These are phyloP conservation scores for Gossypium laxum DNA, from an alignment of 441 rosid species.

Conservation along the genomic window DNA sequence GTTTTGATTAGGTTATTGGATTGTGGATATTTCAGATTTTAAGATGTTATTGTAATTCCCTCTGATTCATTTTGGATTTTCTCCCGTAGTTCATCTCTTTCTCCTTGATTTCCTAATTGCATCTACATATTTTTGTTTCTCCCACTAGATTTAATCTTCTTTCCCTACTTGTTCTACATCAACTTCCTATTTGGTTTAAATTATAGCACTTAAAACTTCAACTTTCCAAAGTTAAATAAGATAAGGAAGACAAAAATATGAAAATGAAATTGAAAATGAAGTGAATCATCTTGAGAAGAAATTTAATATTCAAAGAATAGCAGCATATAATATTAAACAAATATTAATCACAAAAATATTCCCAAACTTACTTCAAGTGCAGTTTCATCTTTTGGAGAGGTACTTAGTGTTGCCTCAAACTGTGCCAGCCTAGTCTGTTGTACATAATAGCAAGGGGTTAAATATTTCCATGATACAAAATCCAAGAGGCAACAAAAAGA, in stretches of 20 bases:
- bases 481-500: background rate
- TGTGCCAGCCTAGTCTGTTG: constrained; percentile 67
- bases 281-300: background rate
- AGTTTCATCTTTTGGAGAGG: constrained; percentile 56
- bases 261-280: background rate
- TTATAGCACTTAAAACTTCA: background rate
- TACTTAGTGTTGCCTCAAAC: constrained; percentile 48
- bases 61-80: background rate
- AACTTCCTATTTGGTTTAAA: background rate
- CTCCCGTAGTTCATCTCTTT: background rate
- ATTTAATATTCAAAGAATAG: background rate
- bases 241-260: background rate
- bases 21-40: background rate
- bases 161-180: background rate
- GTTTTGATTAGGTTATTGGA: background rate
- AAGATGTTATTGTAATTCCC: background rate
- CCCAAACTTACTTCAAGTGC: constrained; percentile 70
- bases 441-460: constrained; percentile 12
- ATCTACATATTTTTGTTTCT: background rate
- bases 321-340: background rate
- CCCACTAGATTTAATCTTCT: background rate
- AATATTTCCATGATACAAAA: background rate
- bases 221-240: background rate
- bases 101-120: background rate
- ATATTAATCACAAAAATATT: background rate